phyloP scores from a whole-genome alignment of 805 yeast genomes.

The Teunomyces barrocoloradensis region DNA sequence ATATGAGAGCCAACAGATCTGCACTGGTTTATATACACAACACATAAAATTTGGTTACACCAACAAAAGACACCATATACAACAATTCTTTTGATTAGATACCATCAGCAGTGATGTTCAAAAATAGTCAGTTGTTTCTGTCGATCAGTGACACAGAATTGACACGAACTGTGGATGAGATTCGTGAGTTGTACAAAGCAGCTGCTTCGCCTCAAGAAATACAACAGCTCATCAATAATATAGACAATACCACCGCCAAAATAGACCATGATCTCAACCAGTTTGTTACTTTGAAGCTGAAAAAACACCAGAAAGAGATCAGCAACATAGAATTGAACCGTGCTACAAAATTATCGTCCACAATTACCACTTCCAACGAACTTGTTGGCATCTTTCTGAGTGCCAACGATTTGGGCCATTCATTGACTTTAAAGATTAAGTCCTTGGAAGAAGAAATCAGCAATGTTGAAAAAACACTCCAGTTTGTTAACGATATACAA shows the following conservation, averaged over 20 bases:
- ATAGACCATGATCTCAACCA: slow-evolving; percentile 27
- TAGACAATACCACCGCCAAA: slow-evolving; percentile 23
- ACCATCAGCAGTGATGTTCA: background rate
- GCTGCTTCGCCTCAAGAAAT: slow-evolving; percentile 31
- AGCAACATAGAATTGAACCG: slow-evolving; percentile 56
- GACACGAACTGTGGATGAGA: background rate
- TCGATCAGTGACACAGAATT: slow-evolving; percentile 1
- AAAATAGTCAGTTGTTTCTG: slow-evolving; percentile 3
- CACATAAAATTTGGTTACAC: background rate
- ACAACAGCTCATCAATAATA: slow-evolving; percentile 20
- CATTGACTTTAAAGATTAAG: slow-evolving; percentile 67
- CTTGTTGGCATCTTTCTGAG: slow-evolving; percentile 52
- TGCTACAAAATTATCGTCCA: slow-evolving; percentile 56
- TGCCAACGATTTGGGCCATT: slow-evolving; percentile 63
- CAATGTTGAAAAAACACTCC: slow-evolving; percentile 58
- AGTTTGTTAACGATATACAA: slow-evolving; percentile 65
- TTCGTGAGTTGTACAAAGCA: slow-evolving; percentile 5
- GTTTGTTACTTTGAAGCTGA: slow-evolving; percentile 22
- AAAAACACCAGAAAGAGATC: slow-evolving; percentile 35
- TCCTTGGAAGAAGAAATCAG: slow-evolving; percentile 67
- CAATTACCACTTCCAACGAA: slow-evolving; percentile 55
- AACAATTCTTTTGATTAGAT: background rate
- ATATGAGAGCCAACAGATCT: background rate
- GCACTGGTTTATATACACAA: background rate
- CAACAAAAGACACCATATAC: background rate